Evolutionary conservation across 495 filamentous ascomycete genomes (phyloP), one percentile per base, ranked within the genome.

Genomic region (Hypoxylon intermedium): DNA sequence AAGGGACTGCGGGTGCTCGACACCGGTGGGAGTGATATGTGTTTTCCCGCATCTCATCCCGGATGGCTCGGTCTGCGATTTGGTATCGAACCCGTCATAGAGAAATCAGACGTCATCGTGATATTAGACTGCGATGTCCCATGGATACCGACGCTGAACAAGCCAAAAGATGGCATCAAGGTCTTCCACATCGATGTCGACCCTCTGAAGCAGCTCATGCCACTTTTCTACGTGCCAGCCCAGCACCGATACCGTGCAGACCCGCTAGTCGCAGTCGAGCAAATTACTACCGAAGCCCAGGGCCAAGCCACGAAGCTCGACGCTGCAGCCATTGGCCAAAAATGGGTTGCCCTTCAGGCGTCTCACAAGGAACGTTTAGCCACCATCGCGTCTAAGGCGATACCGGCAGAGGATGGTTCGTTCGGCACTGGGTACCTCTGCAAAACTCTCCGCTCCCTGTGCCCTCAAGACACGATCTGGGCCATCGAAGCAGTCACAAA

Each of bases 1-100:
- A 87, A 87, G 65, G 91, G 91, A 0, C 71, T 97, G 38, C 79
- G 92, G 9, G 91, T 98, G 13, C 74, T 98, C 21, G 93, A 98
- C 71, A 92, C 91, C 0, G 90, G 90, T 19, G 93, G 92, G 28
- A 89, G 89, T 67, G 93, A 98, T 70, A 94, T 98, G 93, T 95
- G 90, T 67, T 97, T 97, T 75, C 93, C 93, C 2, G 88, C 87
- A 1, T 80, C 93, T 46, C 92, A 97, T 57, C 76, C 78, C 12
- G 78, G 63, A 0, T 84, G 86, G 80, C 71, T 97, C 20, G 91
- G 93, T 1, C 68, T 95, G 61, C 79, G 85, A 57, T 97, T 86
- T 61, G 91, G 92, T 9, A 77, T 85, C 2, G 90, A 96, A 34
- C 86, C 90, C 12, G 75, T 78, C 5, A 89, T 97, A 60, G 79